These are phyloP conservation scores for Podospora tetraspora DNA, from an alignment of 495 filamentous ascomycete genomes.

Conservation along the genomic window DNA sequence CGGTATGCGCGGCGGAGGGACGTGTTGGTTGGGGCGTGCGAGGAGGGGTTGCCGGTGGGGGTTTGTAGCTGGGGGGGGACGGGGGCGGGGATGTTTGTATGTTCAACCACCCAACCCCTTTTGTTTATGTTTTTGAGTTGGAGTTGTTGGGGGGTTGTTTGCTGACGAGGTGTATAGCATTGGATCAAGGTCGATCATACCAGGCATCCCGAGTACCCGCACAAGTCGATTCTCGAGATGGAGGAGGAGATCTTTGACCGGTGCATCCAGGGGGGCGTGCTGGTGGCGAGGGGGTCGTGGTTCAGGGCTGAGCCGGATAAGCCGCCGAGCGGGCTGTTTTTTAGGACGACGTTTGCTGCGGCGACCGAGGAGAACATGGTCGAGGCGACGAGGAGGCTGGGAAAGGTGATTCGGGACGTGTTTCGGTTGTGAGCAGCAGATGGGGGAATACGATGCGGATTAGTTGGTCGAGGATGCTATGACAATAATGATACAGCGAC, in stretches of 20 bases:
- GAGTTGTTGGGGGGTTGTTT: too few relatives aligned
- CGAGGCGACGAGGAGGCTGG: conserved; percentile 73
- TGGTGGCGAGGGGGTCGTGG: conserved; percentile 81
- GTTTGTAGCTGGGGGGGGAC: conserved; percentile 80
- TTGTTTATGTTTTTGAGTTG: too few relatives aligned
- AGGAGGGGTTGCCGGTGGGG: conserved; percentile 67
- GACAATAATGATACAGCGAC: too few relatives aligned
- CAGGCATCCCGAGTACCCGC: conserved; percentile 59
- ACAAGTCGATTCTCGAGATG: conserved; percentile 59
- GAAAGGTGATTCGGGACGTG: conserved; percentile 57
- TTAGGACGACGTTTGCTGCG: conserved; percentile 84
- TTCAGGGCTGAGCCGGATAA: conserved; percentile 61
- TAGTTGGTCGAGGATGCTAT: too few relatives aligned
- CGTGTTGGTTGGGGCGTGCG: conserved; percentile 74
- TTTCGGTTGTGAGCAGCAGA: conserved; percentile 51
- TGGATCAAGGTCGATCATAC: conserved; percentile 78
- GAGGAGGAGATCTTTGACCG: conserved; percentile 81
- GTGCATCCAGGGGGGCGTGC: conserved; percentile 63
- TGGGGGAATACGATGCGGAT: too few relatives aligned
- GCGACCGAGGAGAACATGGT: conserved; percentile 68
- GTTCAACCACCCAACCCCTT: too few relatives aligned
- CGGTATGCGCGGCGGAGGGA: conserved; percentile 78
- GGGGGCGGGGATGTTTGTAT: conserved; percentile 93
- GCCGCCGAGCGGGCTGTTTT: conserved; percentile 57
- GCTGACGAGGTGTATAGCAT: conserved; percentile 44